These are phyloP conservation scores for Thyridium curvatum DNA, from an alignment of 2,329 filamentous ascomycete species.

Conservation along the genomic window DNA sequence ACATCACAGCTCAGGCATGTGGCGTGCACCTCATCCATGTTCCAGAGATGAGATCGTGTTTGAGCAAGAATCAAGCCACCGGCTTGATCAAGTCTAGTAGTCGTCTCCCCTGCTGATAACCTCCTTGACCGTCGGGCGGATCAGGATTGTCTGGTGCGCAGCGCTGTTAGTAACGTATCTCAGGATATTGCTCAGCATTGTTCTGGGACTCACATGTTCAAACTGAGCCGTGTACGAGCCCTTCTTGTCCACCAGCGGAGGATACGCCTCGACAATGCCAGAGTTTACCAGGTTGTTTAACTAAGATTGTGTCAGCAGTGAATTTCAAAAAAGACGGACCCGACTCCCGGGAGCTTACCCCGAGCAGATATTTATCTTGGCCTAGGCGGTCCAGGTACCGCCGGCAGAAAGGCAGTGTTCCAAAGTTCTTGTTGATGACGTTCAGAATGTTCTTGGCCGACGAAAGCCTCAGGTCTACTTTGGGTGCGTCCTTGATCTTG, in stretches of 20 bases:
- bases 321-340: background rate
- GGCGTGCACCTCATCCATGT: too few relatives aligned
- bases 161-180: slow-evolving; percentile 4
- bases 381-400: slow-evolving; percentile 89
- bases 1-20: too few relatives aligned
- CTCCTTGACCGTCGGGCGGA: slow-evolving; percentile 78
- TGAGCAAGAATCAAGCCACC: too few relatives aligned
- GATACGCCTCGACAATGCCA: slow-evolving; percentile 86
- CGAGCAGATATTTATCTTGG: slow-evolving; percentile 88
- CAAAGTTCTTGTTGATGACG: slow-evolving; percentile 94
- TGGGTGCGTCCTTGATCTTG: slow-evolving; percentile 63
- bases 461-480: slow-evolving; percentile 68
- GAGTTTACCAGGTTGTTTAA: slow-evolving; percentile 78
- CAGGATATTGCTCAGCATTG: slow-evolving; percentile 7
- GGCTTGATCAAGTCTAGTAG: slow-evolving; percentile 46
- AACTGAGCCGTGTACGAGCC: slow-evolving; percentile 92
- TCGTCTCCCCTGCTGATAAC: slow-evolving; percentile 82
- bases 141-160: slow-evolving; percentile 61
- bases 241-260: slow-evolving; percentile 84
- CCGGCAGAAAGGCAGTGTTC: slow-evolving; percentile 83
- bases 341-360: slow-evolving; percentile 46
- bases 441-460: slow-evolving; percentile 82
- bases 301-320: slow-evolving; percentile 36
- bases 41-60: too few relatives aligned
- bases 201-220: slow-evolving; percentile 70